These are phyloP conservation scores for Colletotrichum musicola DNA, from an alignment of 2,329 filamentous ascomycete species.

Conservation along the genomic window DNA sequence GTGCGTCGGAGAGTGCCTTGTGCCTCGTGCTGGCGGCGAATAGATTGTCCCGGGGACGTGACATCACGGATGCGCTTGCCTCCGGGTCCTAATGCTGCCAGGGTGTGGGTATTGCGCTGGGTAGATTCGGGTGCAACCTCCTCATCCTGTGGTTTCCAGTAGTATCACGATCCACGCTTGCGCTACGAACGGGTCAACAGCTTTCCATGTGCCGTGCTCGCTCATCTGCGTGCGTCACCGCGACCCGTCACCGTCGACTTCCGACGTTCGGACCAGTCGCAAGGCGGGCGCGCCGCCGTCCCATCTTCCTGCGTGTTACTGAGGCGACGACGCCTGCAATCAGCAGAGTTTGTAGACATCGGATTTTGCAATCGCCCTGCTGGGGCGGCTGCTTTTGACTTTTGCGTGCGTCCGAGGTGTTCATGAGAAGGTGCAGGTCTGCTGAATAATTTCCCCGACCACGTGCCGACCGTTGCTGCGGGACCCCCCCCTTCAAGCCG, in stretches of 20 bases:
- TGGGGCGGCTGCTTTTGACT: conserved; percentile 8
- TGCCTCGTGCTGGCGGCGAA: conserved; percentile 11
- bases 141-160: background rate
- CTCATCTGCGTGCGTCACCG: background rate
- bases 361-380: conserved; percentile 5
- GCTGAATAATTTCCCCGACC: conserved; percentile 1
- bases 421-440: background rate
- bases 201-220: conserved; percentile 3
- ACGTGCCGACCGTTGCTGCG: background rate
- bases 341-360: conserved; percentile 23
- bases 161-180: conserved; percentile 3
- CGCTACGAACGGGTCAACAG: background rate
- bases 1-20: conserved; percentile 6
- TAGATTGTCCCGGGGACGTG: conserved; percentile 14
- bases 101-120: background rate
- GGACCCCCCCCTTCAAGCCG: too few species aligned
- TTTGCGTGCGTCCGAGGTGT: background rate
- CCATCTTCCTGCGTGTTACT: background rate
- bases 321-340: background rate
- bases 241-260: background rate
- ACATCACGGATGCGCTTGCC: background rate
- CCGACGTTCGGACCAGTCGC: too few species aligned
- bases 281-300: too few species aligned
- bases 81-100: background rate
- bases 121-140: conserved; percentile 11